phyloP scores from a whole-genome alignment of 345 rosid species.

The Brassica rapa region DNA sequence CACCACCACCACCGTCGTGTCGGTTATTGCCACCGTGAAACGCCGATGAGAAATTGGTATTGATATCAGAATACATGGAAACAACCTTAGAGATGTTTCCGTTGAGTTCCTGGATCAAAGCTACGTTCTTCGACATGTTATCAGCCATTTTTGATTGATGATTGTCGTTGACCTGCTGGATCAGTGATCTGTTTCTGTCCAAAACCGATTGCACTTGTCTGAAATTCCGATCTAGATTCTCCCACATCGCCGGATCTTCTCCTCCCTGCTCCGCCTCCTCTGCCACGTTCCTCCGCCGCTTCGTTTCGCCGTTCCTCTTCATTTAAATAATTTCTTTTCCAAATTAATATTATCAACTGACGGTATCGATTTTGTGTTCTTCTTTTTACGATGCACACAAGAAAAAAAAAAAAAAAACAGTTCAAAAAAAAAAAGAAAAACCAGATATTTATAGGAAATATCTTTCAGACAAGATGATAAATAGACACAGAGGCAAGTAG shows the following conservation, averaged over 20 bases:
- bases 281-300: slow-evolving; percentile 37
- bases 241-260: slow-evolving; percentile 66
- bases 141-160: slow-evolving; percentile 73
- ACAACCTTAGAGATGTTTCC: slow-evolving; percentile 83
- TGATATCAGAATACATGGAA: slow-evolving; percentile 67
- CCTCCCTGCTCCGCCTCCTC: slow-evolving; percentile 30
- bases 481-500: slow-evolving; percentile 29
- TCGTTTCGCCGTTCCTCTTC: slow-evolving; percentile 40
- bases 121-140: slow-evolving; percentile 91
- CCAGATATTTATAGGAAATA: slow-evolving; percentile 40
- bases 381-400: not conserved
- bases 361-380: not conserved
- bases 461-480: slow-evolving; percentile 22
- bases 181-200: slow-evolving; percentile 78
- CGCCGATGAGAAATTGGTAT: slow-evolving; percentile 49
- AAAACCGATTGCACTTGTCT: slow-evolving; percentile 74
- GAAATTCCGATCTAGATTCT: slow-evolving; percentile 52
- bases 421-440: no score
- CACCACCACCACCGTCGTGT: slow-evolving; percentile 35
- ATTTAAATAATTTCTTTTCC: not conserved
- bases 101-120: slow-evolving; percentile 83
- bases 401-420: no score
- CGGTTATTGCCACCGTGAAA: slow-evolving; percentile 43
- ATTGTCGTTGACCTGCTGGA: slow-evolving; percentile 84
- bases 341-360: not conserved